Base-by-base conservation (phyloP, 2,329 filamentous ascomycete species). In the Epichloe coenophiala region DNA sequence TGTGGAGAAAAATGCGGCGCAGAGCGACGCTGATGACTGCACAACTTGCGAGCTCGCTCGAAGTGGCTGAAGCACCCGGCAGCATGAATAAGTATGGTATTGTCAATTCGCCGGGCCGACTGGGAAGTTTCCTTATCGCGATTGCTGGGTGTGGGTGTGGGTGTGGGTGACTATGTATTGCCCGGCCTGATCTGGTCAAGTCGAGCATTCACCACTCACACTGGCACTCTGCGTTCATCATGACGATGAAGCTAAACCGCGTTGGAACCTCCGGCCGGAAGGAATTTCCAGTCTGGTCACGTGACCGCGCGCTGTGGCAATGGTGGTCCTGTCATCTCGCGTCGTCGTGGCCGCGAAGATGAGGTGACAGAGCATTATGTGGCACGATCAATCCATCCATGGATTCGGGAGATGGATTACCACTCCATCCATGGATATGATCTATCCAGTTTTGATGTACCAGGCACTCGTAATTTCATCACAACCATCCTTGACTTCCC, bases 381-480 rank as follows among this genome's bases (percentile, higher is more conserved):
- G 8, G 21, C 17, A 9, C 19, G n/a, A 21, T 13, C 37, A 19
- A 27, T 36, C 12, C 17, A 43, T 46, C 47, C 51, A 59, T 61
- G 57, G 60, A 50, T 48, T 40, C 55, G 53, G 55, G 65, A 51
- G 53, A 81, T 80, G 77, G 76, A 80, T 60, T 78, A 80, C 61
- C 72, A 78, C 62, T 67, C 72, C 45, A 70, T 80, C 53, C 78
- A 83, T 61, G 77, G 76, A 56, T 71, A 74, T 57, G 80, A 83
- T 56, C 68, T 77, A 54, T 75, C 78, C 50, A 83, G 77, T 61
- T 83, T 84, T 64, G 75, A 77, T 56, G 65, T 73, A 43, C 63
- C 71, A 33, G 69, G 69, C 48, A 75, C 75, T 33, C 76, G 77
- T 80, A 58, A 69, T 57, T 57, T 3, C 12, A n/a, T 43, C 38